Percentiles rank a stretch among this genome's conserved stretches.
phyloP scores from a whole-genome alignment of 441 rosid species.

The Euphorbia schlechtendalii region DNA sequence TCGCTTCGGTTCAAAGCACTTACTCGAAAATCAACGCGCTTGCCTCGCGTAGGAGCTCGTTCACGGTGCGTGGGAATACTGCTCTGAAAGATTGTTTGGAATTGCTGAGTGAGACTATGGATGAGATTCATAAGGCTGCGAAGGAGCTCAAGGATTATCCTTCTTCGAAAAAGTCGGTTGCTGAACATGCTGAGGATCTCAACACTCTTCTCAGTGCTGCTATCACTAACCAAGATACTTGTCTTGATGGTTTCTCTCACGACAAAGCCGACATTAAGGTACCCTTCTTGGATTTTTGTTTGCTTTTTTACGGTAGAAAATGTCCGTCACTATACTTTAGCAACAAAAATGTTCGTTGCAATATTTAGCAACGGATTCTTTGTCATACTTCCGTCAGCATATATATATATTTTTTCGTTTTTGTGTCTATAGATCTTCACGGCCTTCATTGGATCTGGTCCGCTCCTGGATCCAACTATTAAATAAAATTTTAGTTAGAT shows the following conservation, averaged over 20 bases:
- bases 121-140: constrained; percentile 35
- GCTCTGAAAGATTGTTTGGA: constrained; percentile 56
- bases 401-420: too few species aligned
- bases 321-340: too few species aligned
- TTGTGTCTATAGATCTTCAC: too few species aligned
- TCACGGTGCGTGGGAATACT: constrained; percentile 35
- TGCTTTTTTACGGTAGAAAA: too few species aligned
- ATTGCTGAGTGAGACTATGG: constrained; percentile 40
- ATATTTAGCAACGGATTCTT: too few species aligned
- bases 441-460: too few species aligned
- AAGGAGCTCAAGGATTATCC: constrained; percentile 39
- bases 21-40: constrained; percentile 36
- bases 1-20: constrained; percentile 35
- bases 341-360: too few species aligned
- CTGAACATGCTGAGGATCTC: constrained; percentile 49
- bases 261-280: constrained; percentile 39
- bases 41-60: constrained; percentile 18
- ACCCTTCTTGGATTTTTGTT: too few species aligned
- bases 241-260: constrained; percentile 68
- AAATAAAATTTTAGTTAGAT: too few species aligned
- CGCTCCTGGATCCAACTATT: too few species aligned
- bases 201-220: constrained; percentile 76
- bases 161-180: constrained; percentile 30
- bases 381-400: too few species aligned
- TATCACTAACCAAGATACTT: constrained; percentile 65